Conservation (phyloP, 768 basidiomycete genomes). For the Fistulinella prunicolor region DNA sequence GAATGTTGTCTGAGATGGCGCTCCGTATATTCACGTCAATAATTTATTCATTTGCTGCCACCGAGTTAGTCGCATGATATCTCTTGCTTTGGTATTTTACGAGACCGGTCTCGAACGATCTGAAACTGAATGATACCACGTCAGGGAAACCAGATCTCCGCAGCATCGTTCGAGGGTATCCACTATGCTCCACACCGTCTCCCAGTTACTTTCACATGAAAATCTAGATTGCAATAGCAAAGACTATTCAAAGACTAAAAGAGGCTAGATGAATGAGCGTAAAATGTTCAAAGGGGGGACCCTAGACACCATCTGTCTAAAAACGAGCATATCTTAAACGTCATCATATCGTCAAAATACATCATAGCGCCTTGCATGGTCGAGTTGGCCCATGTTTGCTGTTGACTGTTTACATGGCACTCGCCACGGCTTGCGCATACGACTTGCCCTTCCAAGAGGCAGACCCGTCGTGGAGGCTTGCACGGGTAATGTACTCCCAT, state of each 20-base stretch:
- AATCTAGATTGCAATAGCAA: constrained; percentile 6
- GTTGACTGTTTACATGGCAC: constrained; percentile 18
- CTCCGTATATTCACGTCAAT: background rate
- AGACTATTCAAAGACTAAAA: constrained; percentile 9
- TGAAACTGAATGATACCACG: background rate
- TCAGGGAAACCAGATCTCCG: background rate
- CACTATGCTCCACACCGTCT: no score
- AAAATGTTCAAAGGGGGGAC: background rate
- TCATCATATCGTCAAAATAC: no score
- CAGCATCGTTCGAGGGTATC: background rate
- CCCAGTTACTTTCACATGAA: no score
- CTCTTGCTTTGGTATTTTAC: no score
- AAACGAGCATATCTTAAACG: constrained; percentile 16
- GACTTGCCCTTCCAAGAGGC: constrained; percentile 30
- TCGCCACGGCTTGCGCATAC: constrained; percentile 28
- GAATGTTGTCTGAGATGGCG: constrained; percentile 7
- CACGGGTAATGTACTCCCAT: constrained; percentile 33
- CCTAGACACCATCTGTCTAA: constrained; percentile 4
- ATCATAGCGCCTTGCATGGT: no score
- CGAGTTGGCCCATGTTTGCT: no score
- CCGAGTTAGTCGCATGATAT: no score
- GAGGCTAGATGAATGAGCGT: constrained; percentile 15
- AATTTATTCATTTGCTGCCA: no score
- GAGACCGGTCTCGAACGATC: background rate
- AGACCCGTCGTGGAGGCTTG: constrained; percentile 26